Conservation (phyloP, 768 basidiomycete genomes). For the Clavaria fumosa region DNA sequence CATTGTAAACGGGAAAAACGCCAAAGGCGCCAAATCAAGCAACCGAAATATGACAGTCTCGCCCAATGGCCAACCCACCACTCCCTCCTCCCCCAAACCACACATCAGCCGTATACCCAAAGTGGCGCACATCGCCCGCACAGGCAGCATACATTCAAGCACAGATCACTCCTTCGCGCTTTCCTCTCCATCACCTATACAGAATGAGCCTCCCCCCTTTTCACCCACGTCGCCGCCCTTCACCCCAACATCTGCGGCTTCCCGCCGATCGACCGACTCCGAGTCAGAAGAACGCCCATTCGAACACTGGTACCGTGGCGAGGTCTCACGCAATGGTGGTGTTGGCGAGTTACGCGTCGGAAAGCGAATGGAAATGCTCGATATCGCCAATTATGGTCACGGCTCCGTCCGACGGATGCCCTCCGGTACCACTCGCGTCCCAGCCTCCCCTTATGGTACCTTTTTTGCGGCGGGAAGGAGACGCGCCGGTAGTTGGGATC, state of each 20-base stretch:
- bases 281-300: slow-evolving; percentile 74
- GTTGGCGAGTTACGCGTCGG: slow-evolving; percentile 72
- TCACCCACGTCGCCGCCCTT: slow-evolving; percentile 25
- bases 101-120: slow-evolving; percentile 36
- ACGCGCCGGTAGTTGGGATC: slow-evolving; percentile 52
- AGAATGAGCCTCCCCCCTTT: slow-evolving; percentile 56
- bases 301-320: slow-evolving; percentile 85
- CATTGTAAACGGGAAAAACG: slow-evolving; percentile 12
- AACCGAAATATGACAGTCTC: no score
- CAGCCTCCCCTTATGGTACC: no score
- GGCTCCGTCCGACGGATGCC: slow-evolving; percentile 22
- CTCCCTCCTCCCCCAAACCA: no score
- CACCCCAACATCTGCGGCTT: slow-evolving; percentile 21
- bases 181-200: no score
- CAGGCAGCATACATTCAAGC: no score
- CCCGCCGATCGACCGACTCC: slow-evolving; percentile 47
- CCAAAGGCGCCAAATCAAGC: no score
- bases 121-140: slow-evolving; percentile 12
- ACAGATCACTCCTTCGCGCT: no score
- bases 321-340: slow-evolving; percentile 76
- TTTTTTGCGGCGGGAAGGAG: slow-evolving; percentile 26
- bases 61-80: no score
- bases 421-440: no score
- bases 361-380: slow-evolving; percentile 67
- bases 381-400: slow-evolving; percentile 78